Evolutionary conservation across 139 green algal genomes (phyloP).

Genomic region (Edaphochlamys debaryana): DNA sequence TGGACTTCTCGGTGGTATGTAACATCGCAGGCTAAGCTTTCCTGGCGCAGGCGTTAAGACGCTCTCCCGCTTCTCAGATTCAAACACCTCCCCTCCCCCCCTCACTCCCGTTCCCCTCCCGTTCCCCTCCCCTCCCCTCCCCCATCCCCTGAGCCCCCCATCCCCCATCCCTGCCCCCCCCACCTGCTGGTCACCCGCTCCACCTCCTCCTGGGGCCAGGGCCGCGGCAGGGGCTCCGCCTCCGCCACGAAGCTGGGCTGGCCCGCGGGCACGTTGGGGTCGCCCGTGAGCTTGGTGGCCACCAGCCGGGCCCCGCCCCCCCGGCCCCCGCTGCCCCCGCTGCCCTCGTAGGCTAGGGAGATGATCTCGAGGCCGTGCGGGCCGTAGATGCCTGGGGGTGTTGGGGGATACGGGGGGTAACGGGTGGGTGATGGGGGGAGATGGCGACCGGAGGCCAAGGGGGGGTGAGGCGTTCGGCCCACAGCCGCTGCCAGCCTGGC

Average conservation of each 20-base stretch:
- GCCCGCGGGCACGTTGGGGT: constrained; percentile 53
- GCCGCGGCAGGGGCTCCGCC: constrained; percentile 41
- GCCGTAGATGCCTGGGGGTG: constrained; percentile 51
- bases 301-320: constrained; percentile 33
- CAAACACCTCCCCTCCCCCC: no score
- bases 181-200: constrained; percentile 22
- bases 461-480: not conserved
- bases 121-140: not conserved
- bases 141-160: not conserved
- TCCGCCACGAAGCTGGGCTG: constrained; percentile 40
- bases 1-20: no score
- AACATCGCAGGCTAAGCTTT: no score
- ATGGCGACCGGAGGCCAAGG: not conserved
- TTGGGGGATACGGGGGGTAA: not conserved
- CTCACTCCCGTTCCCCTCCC: not conserved
- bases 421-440: no score
- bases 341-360: constrained; percentile 43
- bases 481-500: not conserved
- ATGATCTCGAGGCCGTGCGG: constrained; percentile 54
- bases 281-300: constrained; percentile 54
- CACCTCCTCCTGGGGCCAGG: constrained; percentile 43
- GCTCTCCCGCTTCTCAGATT: no score
- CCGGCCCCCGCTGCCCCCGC: not conserved
- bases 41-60: no score
- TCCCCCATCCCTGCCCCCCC: not conserved